phyloP scores from a whole-genome alignment of 768 basidiomycete genomes.

The Lactarius evosmus region DNA sequence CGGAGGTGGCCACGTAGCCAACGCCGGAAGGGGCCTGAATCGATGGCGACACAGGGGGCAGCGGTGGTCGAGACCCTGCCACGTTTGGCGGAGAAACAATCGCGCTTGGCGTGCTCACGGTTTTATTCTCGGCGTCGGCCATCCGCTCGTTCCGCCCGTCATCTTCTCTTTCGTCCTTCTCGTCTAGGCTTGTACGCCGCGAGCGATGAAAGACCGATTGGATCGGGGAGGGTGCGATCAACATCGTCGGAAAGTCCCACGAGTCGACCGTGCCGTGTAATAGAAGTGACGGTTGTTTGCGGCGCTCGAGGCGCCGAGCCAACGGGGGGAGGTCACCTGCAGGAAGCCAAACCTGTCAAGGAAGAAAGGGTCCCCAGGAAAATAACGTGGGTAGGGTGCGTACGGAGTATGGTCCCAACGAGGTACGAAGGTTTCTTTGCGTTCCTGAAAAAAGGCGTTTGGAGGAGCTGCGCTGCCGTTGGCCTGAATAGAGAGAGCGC shows the following conservation, averaged over 20 bases:
- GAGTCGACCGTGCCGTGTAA: constrained; percentile 61
- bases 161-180: background rate
- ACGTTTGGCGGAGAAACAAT: background rate
- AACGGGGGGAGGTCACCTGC: constrained; percentile 70
- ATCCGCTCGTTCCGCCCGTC: background rate
- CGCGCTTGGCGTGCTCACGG: background rate
- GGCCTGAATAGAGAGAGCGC: constrained; percentile 49
- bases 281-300: constrained; percentile 40
- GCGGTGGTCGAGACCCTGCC: background rate
- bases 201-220: constrained; percentile 8
- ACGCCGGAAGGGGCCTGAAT: background rate
- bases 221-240: constrained; percentile 15
- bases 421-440: constrained; percentile 80
- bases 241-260: constrained; percentile 68
- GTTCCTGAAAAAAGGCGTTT: constrained; percentile 72
- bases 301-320: constrained; percentile 67
- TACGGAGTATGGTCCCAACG: constrained; percentile 70
- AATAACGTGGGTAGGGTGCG: constrained; percentile 19
- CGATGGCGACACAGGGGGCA: too few relatives aligned
- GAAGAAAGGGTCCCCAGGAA: background rate
- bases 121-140: background rate
- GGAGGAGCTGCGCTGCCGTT: constrained; percentile 71
- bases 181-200: background rate
- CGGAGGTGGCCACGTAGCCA: background rate
- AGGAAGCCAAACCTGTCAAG: constrained; percentile 2